Evolutionary conservation across 23 red algal genomes (phyloP), one percentile per base, ranked within the genome.

Genomic region (Gracilaria gracilis): DNA sequence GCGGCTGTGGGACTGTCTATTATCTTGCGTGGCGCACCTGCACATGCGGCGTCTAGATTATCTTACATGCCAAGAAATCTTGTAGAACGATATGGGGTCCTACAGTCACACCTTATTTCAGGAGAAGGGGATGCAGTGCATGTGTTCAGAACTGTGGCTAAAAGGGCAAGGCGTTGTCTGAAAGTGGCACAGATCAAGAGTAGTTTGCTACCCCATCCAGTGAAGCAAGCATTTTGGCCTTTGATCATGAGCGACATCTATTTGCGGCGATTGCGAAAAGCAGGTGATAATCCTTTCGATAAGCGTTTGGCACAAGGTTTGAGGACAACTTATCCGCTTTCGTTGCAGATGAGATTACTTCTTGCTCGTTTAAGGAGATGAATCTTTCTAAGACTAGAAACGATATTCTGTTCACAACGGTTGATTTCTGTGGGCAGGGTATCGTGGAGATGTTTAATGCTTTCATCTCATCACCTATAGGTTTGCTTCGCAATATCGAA

Each of bases 41-140:
- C 84, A n/a, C 71, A 77, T 57, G 92, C 83, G 37, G 75, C 83
- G 1, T 67, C 72, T 6, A 59, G 92, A n/a, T 57, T 94, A 9
- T 82, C 92, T 2, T 94, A 94, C 83, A 87, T 87, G 73, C 92
- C 92, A 20, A 47, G 82, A n/a, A 74, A 75, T 62, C 24, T 94
- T 0, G 81, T 85, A 42, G 65, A 55, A 12, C 67, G 44, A 37
- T 42, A 49, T 61, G 90, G 80, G 0, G 75, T 78, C n/a, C 4
- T 50, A 32, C 42, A 58, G 28, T 66, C 67, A 24, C 57, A 88
- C 23, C 54, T 94, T 47, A 61, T 94, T 4, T 46, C 61, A 23
- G 62, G 61, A 23, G 77, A 44, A 12, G 54, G 50, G 14, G 73
- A 39, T 27, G 83, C 82, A 35, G 7, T 61, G 4, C 82, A 28